Conservation (phyloP, 1,284 basidiomycete species). For the Marasmius tenuissimus region DNA sequence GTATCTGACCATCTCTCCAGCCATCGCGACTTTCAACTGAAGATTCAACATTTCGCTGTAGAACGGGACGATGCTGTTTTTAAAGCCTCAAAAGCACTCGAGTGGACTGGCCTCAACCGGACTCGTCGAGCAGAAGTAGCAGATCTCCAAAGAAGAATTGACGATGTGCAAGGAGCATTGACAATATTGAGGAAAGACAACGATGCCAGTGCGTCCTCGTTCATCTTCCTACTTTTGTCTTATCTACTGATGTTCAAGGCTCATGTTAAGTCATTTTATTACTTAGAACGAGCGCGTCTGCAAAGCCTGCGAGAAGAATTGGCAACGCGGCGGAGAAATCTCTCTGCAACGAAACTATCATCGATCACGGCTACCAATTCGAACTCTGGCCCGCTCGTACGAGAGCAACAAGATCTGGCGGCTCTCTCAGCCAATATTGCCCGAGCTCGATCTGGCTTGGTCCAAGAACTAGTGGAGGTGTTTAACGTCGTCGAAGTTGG, state of each 20-base stretch:
- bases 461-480: slow-evolving; percentile 78
- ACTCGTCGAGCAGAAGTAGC: slow-evolving; percentile 50
- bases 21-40: slow-evolving; percentile 53
- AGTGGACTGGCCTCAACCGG: slow-evolving; percentile 46
- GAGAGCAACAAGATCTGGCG: slow-evolving; percentile 44
- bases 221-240: too few species aligned
- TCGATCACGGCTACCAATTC: slow-evolving; percentile 14
- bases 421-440: slow-evolving; percentile 56
- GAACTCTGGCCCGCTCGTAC: slow-evolving; percentile 32
- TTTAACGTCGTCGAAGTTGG: slow-evolving; percentile 79
- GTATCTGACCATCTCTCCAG: too few species aligned
- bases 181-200: slow-evolving; percentile 57
- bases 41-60: slow-evolving; percentile 53
- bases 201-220: slow-evolving; percentile 31
- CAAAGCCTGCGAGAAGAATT: slow-evolving; percentile 55
- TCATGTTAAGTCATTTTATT: too few species aligned
- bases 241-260: too few species aligned
- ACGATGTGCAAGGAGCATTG: slow-evolving; percentile 55
- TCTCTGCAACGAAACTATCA: slow-evolving; percentile 56
- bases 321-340: slow-evolving; percentile 56
- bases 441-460: slow-evolving; percentile 65
- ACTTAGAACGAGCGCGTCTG: slow-evolving; percentile 59
- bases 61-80: slow-evolving; percentile 66
- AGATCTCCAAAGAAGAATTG: slow-evolving; percentile 49
- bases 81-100: slow-evolving; percentile 51